Base-by-base conservation (phyloP, 2,329 filamentous ascomycete species). In the Sphaerostilbella broomeana region DNA sequence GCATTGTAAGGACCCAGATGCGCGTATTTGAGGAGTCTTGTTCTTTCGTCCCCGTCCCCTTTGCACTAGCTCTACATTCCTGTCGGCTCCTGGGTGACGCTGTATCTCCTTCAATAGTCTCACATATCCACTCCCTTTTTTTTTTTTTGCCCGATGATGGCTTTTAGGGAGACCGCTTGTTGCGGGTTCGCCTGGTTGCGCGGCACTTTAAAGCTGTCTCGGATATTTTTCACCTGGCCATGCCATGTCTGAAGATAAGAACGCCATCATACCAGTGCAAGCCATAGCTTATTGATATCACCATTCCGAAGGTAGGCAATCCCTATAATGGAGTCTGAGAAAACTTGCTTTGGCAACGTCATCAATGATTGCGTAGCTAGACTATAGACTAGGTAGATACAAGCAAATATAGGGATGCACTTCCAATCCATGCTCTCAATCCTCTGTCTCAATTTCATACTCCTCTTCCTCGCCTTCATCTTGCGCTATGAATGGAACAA, bases 401-500 rank as follows among this genome's bases (percentile, higher is more conserved):
- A n/a, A n/a, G n/a, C n/a, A n/a, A n/a, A n/a, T n/a, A n/a, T n/a
- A n/a, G n/a, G n/a, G n/a, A n/a, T n/a, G n/a, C n/a, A 22, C 32
- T 19, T 35, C 32, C 18, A 17, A 28, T 6, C 30, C 38, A 12
- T 17, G 12, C 10, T 33, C 26, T 39, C 18, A 32, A 19, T 52
- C 46, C 3, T 50, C 49, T 1, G 40, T 43, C 15, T 43, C 51
- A 10, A 49, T 54, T 4, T 52, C 55, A 10, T 54, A 27, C 10
- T 22, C 25, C 6, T 30, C 16, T 4, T 44, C 47, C 6, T 49
- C 47, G 1, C 64, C 64, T 5, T 70, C 69, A 19, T 79, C 79
- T 28, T 84, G 75, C 16, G 75, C 73, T 12, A 73, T 69, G 39
- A 79, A 81, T 12, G 86, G 86, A 42, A 94, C 81, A 56, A 92